Conservation (phyloP, 1,284 basidiomycete genomes). For the Ustilago shanxiensis region DNA sequence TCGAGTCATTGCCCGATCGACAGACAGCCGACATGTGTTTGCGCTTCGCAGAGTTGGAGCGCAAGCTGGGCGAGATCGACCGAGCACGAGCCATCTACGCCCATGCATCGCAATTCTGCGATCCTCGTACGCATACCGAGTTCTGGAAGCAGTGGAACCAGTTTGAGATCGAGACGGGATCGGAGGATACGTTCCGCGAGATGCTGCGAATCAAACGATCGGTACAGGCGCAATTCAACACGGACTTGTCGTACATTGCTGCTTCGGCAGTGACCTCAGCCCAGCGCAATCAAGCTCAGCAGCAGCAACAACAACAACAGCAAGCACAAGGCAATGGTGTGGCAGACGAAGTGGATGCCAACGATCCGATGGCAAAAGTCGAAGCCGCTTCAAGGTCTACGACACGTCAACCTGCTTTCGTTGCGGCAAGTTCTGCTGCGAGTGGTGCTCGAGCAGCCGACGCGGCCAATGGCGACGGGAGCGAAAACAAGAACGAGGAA, state of each 20-base stretch:
- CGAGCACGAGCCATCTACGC: conserved; percentile 95
- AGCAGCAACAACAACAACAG: conserved; percentile 19
- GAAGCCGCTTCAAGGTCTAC: conserved; percentile 51
- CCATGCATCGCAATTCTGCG: conserved; percentile 98
- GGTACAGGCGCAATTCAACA: conserved; percentile 98
- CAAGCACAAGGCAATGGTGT: conserved; percentile 59
- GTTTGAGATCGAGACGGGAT: conserved; percentile 96
- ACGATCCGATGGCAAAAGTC: conserved; percentile 75
- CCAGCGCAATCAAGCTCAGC: conserved; percentile 33
- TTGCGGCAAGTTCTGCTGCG: conserved; percentile 72
- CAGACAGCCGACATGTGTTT: conserved; percentile 98
- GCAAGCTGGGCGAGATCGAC: conserved; percentile 98
- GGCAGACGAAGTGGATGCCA: conserved; percentile 70
- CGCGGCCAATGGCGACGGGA: conserved; percentile 74
- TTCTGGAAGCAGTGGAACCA: conserved; percentile 98
- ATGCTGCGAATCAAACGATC: conserved; percentile 98
- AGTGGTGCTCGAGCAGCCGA: conserved; percentile 76
- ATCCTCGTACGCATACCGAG: conserved; percentile 83
- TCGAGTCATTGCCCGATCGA: conserved; percentile 89
- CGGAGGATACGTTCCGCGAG: conserved; percentile 98
- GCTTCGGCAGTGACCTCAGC: conserved; percentile 61
- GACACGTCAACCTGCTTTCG: conserved; percentile 37
- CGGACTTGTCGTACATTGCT: conserved; percentile 77
- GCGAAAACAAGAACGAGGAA: conserved; percentile 55
- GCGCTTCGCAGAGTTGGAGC: conserved; percentile 93